A percentile compares a stretch with the other conserved stretches of the same genome.
Evolutionary conservation across 768 basidiomycete species (phyloP).

Genomic region (Podaxis sp.): DNA sequence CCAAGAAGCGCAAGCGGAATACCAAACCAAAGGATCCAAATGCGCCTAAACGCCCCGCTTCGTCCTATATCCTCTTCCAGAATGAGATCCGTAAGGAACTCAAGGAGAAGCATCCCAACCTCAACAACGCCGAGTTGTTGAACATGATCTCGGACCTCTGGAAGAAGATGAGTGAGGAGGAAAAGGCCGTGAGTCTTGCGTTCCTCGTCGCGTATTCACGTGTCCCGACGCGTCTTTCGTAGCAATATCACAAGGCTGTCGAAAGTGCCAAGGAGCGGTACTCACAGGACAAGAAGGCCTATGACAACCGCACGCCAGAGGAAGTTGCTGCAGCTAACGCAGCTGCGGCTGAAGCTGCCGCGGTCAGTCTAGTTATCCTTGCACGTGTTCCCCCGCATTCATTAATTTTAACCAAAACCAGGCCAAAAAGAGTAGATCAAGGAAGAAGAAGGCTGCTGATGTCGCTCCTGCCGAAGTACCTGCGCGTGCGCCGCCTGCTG

Average conservation of each 20-base stretch:
- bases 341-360: conserved; percentile 38
- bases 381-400: background rate
- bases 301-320: conserved; percentile 54
- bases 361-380: conserved; percentile 26
- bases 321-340: conserved; percentile 46
- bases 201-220: conserved; percentile 14
- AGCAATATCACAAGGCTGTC: conserved; percentile 58
- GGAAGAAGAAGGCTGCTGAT: conserved; percentile 24
- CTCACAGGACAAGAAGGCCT: conserved; percentile 59
- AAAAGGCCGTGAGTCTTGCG: conserved; percentile 65
- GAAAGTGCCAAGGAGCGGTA: conserved; percentile 63
- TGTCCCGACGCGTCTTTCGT: conserved; percentile 9
- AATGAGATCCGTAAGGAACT: conserved; percentile 81
- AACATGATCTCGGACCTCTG: conserved; percentile 71
- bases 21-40: conserved; percentile 85
- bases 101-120: conserved; percentile 58
- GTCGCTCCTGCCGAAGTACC: conserved; percentile 19
- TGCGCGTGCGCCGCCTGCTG: conserved; percentile 24
- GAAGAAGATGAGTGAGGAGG: conserved; percentile 60
- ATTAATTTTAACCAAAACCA: conserved; percentile 18
- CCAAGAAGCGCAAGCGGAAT: conserved; percentile 56
- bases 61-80: conserved; percentile 93
- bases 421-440: conserved; percentile 31
- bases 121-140: conserved; percentile 74
- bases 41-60: conserved; percentile 91